These are phyloP conservation scores for Caryopteris hybrid DNA, from an alignment of 305 asterid species.

Conservation along the genomic window DNA sequence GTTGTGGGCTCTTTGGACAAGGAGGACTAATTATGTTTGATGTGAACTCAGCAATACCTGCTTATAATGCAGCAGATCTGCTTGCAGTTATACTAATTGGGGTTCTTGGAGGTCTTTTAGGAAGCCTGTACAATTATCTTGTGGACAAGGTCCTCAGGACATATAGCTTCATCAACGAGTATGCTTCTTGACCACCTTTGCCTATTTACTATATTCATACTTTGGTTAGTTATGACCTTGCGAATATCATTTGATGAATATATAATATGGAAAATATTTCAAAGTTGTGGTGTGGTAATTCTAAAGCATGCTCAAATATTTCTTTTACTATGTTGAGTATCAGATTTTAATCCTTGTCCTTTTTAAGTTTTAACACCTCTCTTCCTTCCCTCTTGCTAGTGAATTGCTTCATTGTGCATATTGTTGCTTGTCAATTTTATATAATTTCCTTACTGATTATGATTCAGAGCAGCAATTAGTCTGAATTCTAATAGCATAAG, in stretches of 20 bases:
- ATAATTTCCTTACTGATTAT: background rate
- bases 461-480: background rate
- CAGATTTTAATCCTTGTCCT: background rate
- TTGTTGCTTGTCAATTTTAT: background rate
- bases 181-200: constrained; percentile 25
- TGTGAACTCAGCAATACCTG: constrained; percentile 48
- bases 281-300: background rate
- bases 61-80: constrained; percentile 60
- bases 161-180: constrained; percentile 82
- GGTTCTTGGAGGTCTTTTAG: constrained; percentile 81
- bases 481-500: background rate
- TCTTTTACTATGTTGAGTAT: background rate
- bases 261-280: background rate
- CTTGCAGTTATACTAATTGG: constrained; percentile 79
- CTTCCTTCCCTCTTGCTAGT: background rate
- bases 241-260: background rate
- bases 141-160: constrained; percentile 79
- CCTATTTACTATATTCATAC: background rate
- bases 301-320: background rate
- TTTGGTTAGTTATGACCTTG: background rate
- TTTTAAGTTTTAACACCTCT: background rate
- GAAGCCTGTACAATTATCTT: constrained; percentile 74
- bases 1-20: constrained; percentile 90
- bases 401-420: background rate
- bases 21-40: constrained; percentile 93